Base-by-base conservation (phyloP, 176 grass and related monocot genomes). In the Paspalum vaginatum region DNA sequence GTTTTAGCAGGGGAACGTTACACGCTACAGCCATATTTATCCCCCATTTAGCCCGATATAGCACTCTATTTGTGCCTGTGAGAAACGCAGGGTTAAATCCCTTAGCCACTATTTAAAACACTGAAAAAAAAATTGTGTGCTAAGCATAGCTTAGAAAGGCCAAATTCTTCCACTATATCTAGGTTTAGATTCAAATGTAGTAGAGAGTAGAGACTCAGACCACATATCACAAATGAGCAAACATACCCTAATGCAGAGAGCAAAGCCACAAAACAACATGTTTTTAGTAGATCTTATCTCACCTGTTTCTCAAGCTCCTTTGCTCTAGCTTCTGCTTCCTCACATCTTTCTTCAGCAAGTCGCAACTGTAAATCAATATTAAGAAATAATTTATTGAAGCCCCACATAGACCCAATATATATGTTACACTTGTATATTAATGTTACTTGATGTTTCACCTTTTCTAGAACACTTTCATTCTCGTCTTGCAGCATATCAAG, bases 401-500 rank as follows among this genome's bases (percentile, higher is more conserved):
- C 37, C 25, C 5, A 21, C n/a, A 66, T 65, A 85, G 42, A 86
- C 82, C 59, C 4, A 0, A 73, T 53, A 54, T 25, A 22, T 40
- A 38, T 6, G 61, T 78, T 53, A 8, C 20, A 70, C 25, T 76
- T 76, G 26, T 40, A 61, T 60, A 51, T 39, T n/a, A 59, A 52
- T 76, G 32, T 41, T 54, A 65, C 21, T 72, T 85, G 55, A 1
- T 55, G 71, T 78, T 80, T 79, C 87, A 99, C 97, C 93, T 99
- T 99, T 54, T 95, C 93, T 78, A 95, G 86, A 82, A 96, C 90
- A 12, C 83, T 87, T 74, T 93, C 90, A 86, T 99, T 99, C 79
- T 99, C 97, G 81, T 99, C 97, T 91, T 99, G 97, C 70, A 99
- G 87, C 90, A 99, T 99, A 76, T 99, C 97, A 86, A 99, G 90